Conservation (phyloP, 306 rosid species). For the Hippophae gyantsensis region DNA sequence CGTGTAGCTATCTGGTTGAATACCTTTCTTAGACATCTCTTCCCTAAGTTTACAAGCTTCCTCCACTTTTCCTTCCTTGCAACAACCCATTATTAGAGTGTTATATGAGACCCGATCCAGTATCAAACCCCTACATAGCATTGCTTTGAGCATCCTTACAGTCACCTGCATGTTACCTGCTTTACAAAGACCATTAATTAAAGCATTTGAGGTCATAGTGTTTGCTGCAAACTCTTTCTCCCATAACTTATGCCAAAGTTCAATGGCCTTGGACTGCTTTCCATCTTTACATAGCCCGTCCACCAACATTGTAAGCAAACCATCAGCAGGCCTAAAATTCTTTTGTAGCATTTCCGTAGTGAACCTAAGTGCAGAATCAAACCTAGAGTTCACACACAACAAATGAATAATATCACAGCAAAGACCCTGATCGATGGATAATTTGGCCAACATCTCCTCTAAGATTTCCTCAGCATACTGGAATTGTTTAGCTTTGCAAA, state of each 20-base stretch:
- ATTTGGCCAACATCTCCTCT: constrained; percentile 27
- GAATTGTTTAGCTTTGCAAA: constrained; percentile 40
- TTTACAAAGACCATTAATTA: constrained; percentile 56
- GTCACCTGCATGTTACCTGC: constrained; percentile 40
- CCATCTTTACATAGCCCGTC: constrained; percentile 49
- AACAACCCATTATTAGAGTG: constrained; percentile 56
- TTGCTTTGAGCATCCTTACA: constrained; percentile 24
- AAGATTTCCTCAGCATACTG: constrained; percentile 40
- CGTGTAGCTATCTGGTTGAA: constrained; percentile 52
- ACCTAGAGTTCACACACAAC: constrained; percentile 38
- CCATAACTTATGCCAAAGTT: constrained; percentile 59
- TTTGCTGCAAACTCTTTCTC: constrained; percentile 44
- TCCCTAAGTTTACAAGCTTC: constrained; percentile 47
- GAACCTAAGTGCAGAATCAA: constrained; percentile 37
- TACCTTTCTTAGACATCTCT: constrained; percentile 43
- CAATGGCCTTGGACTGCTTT: constrained; percentile 44
- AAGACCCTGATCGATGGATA: constrained; percentile 37
- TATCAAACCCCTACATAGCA: constrained; percentile 46
- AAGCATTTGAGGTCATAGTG: constrained; percentile 52
- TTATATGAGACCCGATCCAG: constrained; percentile 57
- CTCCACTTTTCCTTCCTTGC: constrained; percentile 40
- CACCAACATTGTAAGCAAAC: constrained; percentile 50
- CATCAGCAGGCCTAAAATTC: constrained; percentile 45
- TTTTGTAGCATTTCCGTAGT: constrained; percentile 34
- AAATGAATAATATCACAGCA: constrained; percentile 40